These are phyloP conservation scores for Alternaria hordeiaustralica DNA, from an alignment of 2,329 filamentous ascomycete genomes.

Conservation along the genomic window DNA sequence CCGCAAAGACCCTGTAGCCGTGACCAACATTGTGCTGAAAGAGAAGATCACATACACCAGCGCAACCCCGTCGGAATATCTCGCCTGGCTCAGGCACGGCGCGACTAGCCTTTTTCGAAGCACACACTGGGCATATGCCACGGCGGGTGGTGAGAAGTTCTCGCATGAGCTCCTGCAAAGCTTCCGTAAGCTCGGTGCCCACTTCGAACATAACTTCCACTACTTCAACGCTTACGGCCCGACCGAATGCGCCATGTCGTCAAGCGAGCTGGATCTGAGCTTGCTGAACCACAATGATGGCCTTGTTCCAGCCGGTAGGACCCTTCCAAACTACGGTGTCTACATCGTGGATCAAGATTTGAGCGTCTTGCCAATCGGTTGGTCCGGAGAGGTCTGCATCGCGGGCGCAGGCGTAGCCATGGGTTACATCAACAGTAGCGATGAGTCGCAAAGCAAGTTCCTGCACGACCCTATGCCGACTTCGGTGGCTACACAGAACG, in stretches of 20 bases:
- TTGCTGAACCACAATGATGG: not conserved
- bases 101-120: constrained; percentile 18
- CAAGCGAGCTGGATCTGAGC: not conserved
- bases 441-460: constrained; percentile 20
- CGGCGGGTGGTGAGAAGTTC: constrained; percentile 26
- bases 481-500: not conserved
- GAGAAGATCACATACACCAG: constrained; percentile 49
- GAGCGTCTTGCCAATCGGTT: constrained; percentile 49
- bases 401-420: constrained; percentile 46
- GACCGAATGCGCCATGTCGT: constrained; percentile 11
- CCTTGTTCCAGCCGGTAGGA: not conserved
- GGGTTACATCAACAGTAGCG: constrained; percentile 38
- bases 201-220: not conserved
- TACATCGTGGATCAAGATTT: constrained; percentile 52
- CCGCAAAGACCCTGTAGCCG: constrained; percentile 44
- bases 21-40: constrained; percentile 46
- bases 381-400: constrained; percentile 52
- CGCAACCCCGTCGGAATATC: constrained; percentile 53
- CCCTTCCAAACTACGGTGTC: not conserved
- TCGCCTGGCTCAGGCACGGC: constrained; percentile 29
- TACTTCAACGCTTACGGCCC: constrained; percentile 25
- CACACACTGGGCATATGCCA: constrained; percentile 38
- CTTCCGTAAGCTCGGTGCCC: constrained; percentile 2
- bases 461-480: not conserved
- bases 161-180: not conserved